Percentiles rank a stretch among this genome's conserved stretches.
Conservation (phyloP, 805 yeast species). For the Kluyveromyces nonfermentans region DNA sequence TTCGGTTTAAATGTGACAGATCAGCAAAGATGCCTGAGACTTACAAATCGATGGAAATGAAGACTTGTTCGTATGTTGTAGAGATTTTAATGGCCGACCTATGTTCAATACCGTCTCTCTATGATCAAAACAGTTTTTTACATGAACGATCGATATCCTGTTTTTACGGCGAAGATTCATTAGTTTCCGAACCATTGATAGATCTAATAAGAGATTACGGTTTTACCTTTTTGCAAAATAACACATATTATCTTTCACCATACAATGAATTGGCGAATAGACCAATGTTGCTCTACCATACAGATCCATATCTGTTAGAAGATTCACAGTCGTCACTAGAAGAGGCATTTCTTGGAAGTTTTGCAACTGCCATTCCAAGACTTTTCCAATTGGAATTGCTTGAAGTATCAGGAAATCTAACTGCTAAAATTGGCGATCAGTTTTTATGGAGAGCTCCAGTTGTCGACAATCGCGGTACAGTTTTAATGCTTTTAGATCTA, state of each 20-base stretch:
- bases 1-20: constrained; percentile 48
- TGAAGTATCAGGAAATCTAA: constrained; percentile 10
- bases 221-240: not conserved
- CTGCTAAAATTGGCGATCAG: constrained; percentile 19
- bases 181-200: not conserved
- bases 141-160: not conserved
- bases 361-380: constrained; percentile 17
- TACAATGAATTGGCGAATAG: not conserved
- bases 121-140: constrained; percentile 9
- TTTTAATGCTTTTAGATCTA: constrained; percentile 6
- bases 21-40: constrained; percentile 20
- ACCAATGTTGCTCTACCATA: not conserved
- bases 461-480: constrained; percentile 19
- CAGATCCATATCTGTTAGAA: not conserved
- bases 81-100: constrained; percentile 41
- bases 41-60: constrained; percentile 39
- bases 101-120: constrained; percentile 32
- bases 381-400: constrained; percentile 14
- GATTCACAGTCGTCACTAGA: not conserved
- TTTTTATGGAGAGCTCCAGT: constrained; percentile 28
- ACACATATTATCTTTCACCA: constrained; percentile 16
- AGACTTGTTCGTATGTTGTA: constrained; percentile 50
- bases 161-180: not conserved
- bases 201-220: not conserved
- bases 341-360: constrained; percentile 7